Evolutionary conservation across 2,329 filamentous ascomycete species (phyloP).

Genomic region (Trichoderma polysporum): DNA sequence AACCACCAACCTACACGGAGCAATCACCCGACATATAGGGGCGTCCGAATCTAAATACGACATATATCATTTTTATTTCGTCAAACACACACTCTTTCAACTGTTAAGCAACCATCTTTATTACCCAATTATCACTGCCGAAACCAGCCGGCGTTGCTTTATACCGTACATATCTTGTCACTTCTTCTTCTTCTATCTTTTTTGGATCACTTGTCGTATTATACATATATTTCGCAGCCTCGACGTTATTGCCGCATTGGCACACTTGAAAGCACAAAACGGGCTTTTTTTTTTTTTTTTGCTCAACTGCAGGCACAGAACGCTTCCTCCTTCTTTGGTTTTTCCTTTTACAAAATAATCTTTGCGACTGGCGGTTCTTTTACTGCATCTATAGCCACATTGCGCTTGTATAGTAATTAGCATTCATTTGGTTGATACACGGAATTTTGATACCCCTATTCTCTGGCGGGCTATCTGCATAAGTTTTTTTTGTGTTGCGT

Average conservation of each 20-base stretch:
- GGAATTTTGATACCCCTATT: constrained; percentile 8
- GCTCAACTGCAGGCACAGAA: constrained; percentile 3
- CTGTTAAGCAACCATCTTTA: background rate
- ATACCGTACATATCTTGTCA: background rate
- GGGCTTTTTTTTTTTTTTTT: background rate
- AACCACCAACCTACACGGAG: constrained; percentile 54
- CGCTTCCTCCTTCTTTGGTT: background rate
- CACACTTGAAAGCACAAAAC: background rate
- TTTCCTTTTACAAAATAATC: background rate
- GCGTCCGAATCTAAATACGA: constrained; percentile 47
- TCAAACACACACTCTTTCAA: background rate
- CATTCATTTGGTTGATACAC: background rate
- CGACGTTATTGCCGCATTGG: background rate
- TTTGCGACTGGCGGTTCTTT: background rate
- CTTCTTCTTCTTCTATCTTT: background rate
- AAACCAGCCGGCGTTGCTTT: background rate
- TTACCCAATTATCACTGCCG: background rate
- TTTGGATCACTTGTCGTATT: background rate
- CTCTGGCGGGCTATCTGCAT: constrained; percentile 7
- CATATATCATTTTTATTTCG: too few relatives aligned
- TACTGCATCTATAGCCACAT: background rate
- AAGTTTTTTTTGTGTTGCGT: background rate
- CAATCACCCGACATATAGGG: constrained; percentile 57
- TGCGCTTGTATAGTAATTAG: constrained; percentile 1
- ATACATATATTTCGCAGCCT: background rate